Evolutionary conservation across 1,284 basidiomycete species (phyloP).

Genomic region (Ustilago xerochloae): DNA sequence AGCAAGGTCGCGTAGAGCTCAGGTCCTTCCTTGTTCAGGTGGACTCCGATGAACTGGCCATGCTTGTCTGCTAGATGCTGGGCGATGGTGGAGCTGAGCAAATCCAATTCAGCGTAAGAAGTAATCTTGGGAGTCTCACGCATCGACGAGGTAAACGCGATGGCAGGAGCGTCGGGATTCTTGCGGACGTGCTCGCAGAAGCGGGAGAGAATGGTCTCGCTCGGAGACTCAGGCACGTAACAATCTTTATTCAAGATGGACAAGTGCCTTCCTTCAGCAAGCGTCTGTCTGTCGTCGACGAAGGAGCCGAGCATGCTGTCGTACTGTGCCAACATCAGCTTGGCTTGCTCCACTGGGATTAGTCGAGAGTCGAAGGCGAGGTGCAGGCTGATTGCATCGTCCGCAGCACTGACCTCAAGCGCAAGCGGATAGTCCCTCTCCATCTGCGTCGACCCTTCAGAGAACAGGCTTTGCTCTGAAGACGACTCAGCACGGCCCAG

Average conservation of each 20-base stretch:
- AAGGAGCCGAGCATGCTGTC: constrained; percentile 24
- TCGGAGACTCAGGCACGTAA: constrained; percentile 20
- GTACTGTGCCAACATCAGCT: constrained; percentile 48
- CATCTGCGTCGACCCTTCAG: constrained; percentile 38
- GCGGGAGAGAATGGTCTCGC: constrained; percentile 48
- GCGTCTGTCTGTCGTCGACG: neutral
- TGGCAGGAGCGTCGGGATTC: constrained; percentile 43
- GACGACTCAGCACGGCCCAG: constrained; percentile 19
- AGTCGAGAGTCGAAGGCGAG: constrained; percentile 41
- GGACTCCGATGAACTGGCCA: constrained; percentile 49
- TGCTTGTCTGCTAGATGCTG: constrained; percentile 17
- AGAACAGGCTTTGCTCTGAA: constrained; percentile 4
- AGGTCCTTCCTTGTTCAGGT: constrained; percentile 52
- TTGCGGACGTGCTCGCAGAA: constrained; percentile 35
- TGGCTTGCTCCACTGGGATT: constrained; percentile 46
- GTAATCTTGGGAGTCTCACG: constrained; percentile 21
- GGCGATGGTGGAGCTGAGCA: constrained; percentile 46
- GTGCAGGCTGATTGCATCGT: constrained; percentile 34
- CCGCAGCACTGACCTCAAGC: constrained; percentile 50
- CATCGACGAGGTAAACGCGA: constrained; percentile 47
- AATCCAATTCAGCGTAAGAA: constrained; percentile 56
- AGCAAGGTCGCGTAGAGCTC: constrained; percentile 58
- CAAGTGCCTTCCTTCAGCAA: neutral
- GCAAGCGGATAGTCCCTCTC: constrained; percentile 58
- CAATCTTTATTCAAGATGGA: constrained; percentile 44